Evolutionary conservation across 148 eudicot genomes (phyloP), one percentile per base, ranked within the genome.

Genomic region (Suaeda aralocaspica): DNA sequence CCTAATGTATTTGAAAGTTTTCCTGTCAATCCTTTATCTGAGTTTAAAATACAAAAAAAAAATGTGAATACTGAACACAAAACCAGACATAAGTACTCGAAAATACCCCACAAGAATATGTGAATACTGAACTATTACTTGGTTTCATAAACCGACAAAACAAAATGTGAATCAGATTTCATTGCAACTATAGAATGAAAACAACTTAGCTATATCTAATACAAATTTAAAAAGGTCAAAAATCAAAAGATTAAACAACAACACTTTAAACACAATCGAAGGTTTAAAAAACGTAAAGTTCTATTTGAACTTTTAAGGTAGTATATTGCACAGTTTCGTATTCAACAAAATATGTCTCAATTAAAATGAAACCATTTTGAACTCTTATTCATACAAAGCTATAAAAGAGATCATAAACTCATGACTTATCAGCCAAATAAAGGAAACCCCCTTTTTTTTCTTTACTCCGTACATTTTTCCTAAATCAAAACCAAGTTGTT

Each of bases 121-220:
- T 9, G 9, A 60, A 10, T 3, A 11, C 22, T 16, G 18, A 13
- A 34, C 45, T 60, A 19, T 9, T 33, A 11, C n/a, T 31, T 19
- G 25, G 12, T 55, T 2, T 55, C 15, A 55, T 24, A 55, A 55
- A 25, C 6, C 13, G 21, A 21, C 53, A 64, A 39, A 2, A n/a
- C n/a, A 31, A 5, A 1, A 22, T 31, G 28, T 48, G 11, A 68
- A 44, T n/a, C 34, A 57, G 50, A 18, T 4, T 13, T 41, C 42
- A 67, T 10, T 49, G 8, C 2, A 67, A 26, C 64, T 48, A 58
- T 50, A 24, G 46, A 31, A 62, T 49, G 4, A 31, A 46, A 13
- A 56, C 36, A 58, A 26, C 21, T 14, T 68, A 52, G 34, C 13
- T 60, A 51, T 42, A 76, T 55, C 64, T 69, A 11, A 28, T 42